phyloP scores from a whole-genome alignment of 1,284 basidiomycete genomes.

The Lentinus polychrous region DNA sequence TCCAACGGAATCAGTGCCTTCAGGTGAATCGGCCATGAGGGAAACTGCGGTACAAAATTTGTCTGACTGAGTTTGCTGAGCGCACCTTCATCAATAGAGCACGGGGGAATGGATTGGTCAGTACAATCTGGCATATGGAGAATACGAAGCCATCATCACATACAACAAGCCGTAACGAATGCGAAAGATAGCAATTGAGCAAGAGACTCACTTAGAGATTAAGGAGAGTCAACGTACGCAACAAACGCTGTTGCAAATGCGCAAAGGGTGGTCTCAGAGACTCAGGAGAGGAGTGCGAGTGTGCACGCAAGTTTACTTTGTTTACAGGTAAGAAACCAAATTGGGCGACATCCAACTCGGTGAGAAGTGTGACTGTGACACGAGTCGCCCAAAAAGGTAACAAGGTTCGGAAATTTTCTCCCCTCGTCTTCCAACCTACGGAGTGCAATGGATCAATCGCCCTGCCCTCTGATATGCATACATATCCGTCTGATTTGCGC shows the following conservation, averaged over 20 bases:
- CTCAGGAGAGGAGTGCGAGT: too few relatives aligned
- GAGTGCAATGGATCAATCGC: too few relatives aligned
- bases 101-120: too few relatives aligned
- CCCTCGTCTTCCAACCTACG: too few relatives aligned
- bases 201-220: background rate
- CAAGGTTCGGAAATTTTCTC: constrained; percentile 9
- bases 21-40: constrained; percentile 28
- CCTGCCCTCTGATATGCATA: too few relatives aligned
- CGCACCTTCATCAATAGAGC: background rate
- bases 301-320: constrained; percentile 19
- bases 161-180: background rate
- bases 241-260: too few relatives aligned
- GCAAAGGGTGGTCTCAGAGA: background rate
- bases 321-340: constrained; percentile 28
- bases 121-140: background rate
- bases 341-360: constrained; percentile 26
- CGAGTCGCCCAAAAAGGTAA: background rate
- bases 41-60: background rate
- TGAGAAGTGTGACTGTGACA: constrained; percentile 26
- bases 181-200: background rate
- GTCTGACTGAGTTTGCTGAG: constrained; percentile 6
- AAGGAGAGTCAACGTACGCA: background rate
- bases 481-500: too few relatives aligned
- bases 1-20: constrained; percentile 37
- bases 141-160: background rate